Conservation (phyloP, 352 stramenopile genomes). For the Globisporangium lucens region DNA sequence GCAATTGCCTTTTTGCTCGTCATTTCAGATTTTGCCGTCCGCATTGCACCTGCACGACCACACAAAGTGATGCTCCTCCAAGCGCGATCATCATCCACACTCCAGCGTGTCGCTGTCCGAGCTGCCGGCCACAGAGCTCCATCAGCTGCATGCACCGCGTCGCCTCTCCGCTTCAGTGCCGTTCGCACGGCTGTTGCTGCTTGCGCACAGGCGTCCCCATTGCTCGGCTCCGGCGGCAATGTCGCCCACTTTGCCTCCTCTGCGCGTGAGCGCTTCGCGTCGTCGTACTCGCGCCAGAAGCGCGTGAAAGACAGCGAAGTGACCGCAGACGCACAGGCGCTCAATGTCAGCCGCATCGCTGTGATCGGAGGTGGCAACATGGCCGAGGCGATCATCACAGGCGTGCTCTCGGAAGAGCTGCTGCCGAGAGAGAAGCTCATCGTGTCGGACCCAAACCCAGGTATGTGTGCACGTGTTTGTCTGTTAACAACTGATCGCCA, state of each 20-base stretch:
- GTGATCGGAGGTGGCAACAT: slow-evolving; percentile 90
- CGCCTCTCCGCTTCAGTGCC: background rate
- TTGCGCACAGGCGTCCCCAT: background rate
- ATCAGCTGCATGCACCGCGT: background rate
- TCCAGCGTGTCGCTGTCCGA: slow-evolving; percentile 5
- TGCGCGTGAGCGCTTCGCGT: slow-evolving; percentile 16
- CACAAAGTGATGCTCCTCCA: background rate
- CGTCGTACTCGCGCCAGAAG: slow-evolving; percentile 18
- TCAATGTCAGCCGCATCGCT: slow-evolving; percentile 54
- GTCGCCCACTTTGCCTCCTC: slow-evolving; percentile 4
- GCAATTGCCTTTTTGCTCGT: background rate
- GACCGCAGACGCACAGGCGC: slow-evolving; percentile 14
- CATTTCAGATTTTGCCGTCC: slow-evolving; percentile 1
- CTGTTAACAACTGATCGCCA: background rate
- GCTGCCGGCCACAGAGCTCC: background rate
- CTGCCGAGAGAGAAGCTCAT: slow-evolving; percentile 63
- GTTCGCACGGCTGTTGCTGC: background rate
- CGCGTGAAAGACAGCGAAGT: slow-evolving; percentile 12
- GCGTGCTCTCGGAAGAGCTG: slow-evolving; percentile 66
- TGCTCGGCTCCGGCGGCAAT: background rate
- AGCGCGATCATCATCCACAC: slow-evolving; percentile 7
- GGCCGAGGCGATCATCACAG: slow-evolving; percentile 86
- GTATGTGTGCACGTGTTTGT: slow-evolving; percentile 17
- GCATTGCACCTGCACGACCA: background rate
- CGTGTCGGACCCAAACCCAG: slow-evolving; percentile 76